Conservation (phyloP, 2,329 filamentous ascomycete species). For the Nothopassalora personata region DNA sequence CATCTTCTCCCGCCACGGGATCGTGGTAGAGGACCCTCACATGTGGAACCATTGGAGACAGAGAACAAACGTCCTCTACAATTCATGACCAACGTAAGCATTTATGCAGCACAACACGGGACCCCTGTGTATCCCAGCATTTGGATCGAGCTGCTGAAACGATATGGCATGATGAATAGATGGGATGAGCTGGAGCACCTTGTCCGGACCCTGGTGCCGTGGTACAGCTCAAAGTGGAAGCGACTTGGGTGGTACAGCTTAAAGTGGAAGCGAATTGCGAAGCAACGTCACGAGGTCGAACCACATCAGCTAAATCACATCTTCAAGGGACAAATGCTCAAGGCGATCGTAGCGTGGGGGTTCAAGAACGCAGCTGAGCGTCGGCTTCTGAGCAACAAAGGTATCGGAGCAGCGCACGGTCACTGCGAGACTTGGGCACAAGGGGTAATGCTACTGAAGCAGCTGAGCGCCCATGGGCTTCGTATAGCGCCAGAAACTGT, state of each 20-base stretch:
- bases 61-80: constrained; percentile 35
- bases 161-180: constrained; percentile 53
- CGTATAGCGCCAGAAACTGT: constrained; percentile 13
- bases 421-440: constrained; percentile 25
- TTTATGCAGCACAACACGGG: constrained; percentile 26
- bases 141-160: constrained; percentile 57
- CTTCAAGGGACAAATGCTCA: constrained; percentile 24
- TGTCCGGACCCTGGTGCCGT: constrained; percentile 46
- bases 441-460: constrained; percentile 28
- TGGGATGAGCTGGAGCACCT: constrained; percentile 50
- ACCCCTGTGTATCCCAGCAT: constrained; percentile 39
- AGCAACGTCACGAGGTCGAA: background rate
- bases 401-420: background rate
- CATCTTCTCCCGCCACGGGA: constrained; percentile 37
- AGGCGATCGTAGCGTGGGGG: constrained; percentile 33
- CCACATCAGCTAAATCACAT: constrained; percentile 8
- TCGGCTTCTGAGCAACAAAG: constrained; percentile 7
- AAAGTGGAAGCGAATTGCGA: background rate
- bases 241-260: background rate
- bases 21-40: constrained; percentile 32
- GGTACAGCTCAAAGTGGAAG: constrained; percentile 6
- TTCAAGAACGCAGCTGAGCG: constrained; percentile 22
- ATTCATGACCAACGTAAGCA: constrained; percentile 46
- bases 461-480: constrained; percentile 24
- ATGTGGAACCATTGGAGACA: background rate